A percentile compares a stretch with the other conserved stretches of the same genome.
phyloP scores from a whole-genome alignment of 768 basidiomycete species.

The Trichaptum fuscoviolaceum region DNA sequence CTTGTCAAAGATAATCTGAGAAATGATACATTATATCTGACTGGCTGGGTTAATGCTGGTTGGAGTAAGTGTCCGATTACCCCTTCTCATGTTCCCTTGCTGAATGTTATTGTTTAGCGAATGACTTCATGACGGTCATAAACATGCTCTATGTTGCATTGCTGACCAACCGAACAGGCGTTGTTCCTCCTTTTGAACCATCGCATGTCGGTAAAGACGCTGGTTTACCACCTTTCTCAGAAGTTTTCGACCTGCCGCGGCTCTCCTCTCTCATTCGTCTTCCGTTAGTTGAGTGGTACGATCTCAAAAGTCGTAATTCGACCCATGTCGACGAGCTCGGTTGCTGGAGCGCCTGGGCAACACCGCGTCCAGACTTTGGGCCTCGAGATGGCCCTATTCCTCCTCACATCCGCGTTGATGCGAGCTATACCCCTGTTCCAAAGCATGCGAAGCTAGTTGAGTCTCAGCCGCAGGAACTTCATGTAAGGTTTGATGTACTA shows the following conservation, averaged over 20 bases:
- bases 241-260: slow-evolving; percentile 37
- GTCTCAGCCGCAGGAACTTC: slow-evolving; percentile 5
- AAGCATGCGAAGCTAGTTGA: slow-evolving; percentile 8
- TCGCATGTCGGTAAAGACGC: slow-evolving; percentile 34
- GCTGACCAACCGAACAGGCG: slow-evolving; percentile 34
- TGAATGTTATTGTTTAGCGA: slow-evolving; percentile 75
- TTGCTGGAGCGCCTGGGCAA: slow-evolving; percentile 21
- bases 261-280: slow-evolving; percentile 35
- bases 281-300: slow-evolving; percentile 58
- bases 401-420: slow-evolving; percentile 24
- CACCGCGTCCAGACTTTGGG: slow-evolving; percentile 11
- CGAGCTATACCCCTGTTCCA: slow-evolving; percentile 25
- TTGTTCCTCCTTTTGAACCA: slow-evolving; percentile 36
- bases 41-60: slow-evolving; percentile 72
- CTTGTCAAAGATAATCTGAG: slow-evolving; percentile 50
- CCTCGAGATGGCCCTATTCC: slow-evolving; percentile 21
- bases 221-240: slow-evolving; percentile 32
- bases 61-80: slow-evolving; percentile 49
- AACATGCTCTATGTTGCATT: slow-evolving; percentile 38
- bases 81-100: slow-evolving; percentile 26
- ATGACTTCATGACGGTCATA: slow-evolving; percentile 72
- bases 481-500: slow-evolving; percentile 6
- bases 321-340: slow-evolving; percentile 25
- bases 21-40: slow-evolving; percentile 57
- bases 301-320: slow-evolving; percentile 48